phyloP scores from a whole-genome alignment of 2,329 filamentous ascomycete genomes.

The Rutstroemia sp. region DNA sequence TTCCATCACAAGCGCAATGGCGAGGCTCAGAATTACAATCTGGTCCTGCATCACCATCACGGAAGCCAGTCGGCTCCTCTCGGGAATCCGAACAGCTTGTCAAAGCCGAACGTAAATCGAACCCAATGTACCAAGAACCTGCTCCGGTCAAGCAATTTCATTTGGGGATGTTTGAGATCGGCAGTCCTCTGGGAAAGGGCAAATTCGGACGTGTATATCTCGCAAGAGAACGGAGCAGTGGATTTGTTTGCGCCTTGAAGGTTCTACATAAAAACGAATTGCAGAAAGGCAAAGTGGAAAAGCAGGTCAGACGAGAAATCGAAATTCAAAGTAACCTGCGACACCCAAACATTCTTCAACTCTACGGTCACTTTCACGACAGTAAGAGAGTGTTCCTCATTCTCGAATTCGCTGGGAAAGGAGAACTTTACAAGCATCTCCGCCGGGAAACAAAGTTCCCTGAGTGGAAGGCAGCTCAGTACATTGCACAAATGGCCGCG shows the following conservation, averaged over 20 bases:
- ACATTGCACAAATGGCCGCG: constrained; percentile 72
- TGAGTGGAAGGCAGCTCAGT: constrained; percentile 65
- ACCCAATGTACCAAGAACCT: constrained; percentile 50
- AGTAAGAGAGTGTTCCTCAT: constrained; percentile 67
- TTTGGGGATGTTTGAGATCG: constrained; percentile 70
- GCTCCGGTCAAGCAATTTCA: constrained; percentile 56
- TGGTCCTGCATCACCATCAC: constrained; percentile 42
- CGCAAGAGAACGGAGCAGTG: constrained; percentile 58
- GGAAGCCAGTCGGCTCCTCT: constrained; percentile 41
- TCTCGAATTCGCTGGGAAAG: constrained; percentile 64
- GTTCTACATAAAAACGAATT: constrained; percentile 68
- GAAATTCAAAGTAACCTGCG: constrained; percentile 68
- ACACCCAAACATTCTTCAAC: constrained; percentile 62
- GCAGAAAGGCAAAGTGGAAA: constrained; percentile 60
- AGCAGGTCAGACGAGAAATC: constrained; percentile 66
- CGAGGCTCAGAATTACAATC: constrained; percentile 35
- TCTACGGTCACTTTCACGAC: constrained; percentile 70
- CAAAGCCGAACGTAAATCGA: constrained; percentile 43
- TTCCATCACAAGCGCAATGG: constrained; percentile 59
- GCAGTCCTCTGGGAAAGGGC: constrained; percentile 64
- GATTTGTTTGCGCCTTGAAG: constrained; percentile 66
- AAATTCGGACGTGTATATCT: constrained; percentile 70
- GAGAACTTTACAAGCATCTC: constrained; percentile 67
- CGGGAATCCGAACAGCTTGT: constrained; percentile 42
- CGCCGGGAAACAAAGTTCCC: constrained; percentile 61